phyloP scores from a whole-genome alignment of 2,329 filamentous ascomycete species.

The Paraphoma chrysanthemicola region DNA sequence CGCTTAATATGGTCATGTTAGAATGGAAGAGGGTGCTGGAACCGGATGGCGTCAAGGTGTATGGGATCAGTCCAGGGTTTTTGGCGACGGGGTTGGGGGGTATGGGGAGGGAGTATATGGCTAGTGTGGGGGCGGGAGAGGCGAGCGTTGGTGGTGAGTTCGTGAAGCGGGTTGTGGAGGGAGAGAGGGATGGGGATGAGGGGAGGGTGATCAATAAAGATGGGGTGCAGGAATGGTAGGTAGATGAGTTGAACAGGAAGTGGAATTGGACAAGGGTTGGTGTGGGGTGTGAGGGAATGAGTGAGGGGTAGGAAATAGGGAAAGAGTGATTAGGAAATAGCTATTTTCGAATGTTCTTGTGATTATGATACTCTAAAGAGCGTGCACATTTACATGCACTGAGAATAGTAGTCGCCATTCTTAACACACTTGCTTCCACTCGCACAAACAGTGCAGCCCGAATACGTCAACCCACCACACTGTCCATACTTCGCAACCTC shows the following conservation, averaged over 20 bases:
- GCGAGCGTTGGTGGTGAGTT: constrained; percentile 45
- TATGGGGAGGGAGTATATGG: constrained; percentile 37
- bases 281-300: not conserved
- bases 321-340: not conserved
- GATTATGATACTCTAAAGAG: not conserved
- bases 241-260: too few species aligned
- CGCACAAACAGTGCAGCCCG: constrained; percentile 33
- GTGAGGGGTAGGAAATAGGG: not conserved
- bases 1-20: constrained; percentile 59
- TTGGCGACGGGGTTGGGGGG: constrained; percentile 54
- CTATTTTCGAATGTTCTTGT: not conserved
- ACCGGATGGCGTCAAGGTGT: constrained; percentile 57
- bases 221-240: constrained; percentile 46
- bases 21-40: constrained; percentile 55
- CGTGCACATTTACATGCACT: not conserved
- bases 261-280: not conserved
- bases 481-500: constrained; percentile 27
- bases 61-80: constrained; percentile 54
- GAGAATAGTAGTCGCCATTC: constrained; percentile 32
- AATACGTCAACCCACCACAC: constrained; percentile 30
- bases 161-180: constrained; percentile 48
- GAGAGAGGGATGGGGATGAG: constrained; percentile 46
- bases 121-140: constrained; percentile 49
- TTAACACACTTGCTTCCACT: constrained; percentile 24
- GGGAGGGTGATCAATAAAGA: constrained; percentile 45